Evolutionary conservation across 75 land plant species (phyloP).

Genomic region (Isoetes taiwanensis): DNA sequence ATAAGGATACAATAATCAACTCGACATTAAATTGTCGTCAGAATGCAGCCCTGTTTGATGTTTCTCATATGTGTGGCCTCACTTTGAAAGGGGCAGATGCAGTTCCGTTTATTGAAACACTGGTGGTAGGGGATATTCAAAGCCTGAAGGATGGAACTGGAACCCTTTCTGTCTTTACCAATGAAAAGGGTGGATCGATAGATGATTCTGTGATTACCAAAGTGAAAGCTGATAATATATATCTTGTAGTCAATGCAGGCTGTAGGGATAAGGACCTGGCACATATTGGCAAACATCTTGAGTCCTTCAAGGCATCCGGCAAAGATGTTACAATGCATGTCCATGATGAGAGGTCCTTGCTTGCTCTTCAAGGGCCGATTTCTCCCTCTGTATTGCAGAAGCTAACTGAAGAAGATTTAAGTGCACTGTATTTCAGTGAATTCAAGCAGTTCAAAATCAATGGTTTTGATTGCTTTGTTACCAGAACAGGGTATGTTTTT

Average conservation of each 20-base stretch:
- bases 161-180: constrained; percentile 82
- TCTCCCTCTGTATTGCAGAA: constrained; percentile 65
- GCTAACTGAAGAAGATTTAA: constrained; percentile 72
- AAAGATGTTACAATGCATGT: constrained; percentile 86
- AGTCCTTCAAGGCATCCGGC: constrained; percentile 66
- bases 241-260: constrained; percentile 96
- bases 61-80: constrained; percentile 95
- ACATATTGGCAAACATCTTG: constrained; percentile 77
- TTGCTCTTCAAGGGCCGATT: constrained; percentile 95
- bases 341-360: constrained; percentile 86
- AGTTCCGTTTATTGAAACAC: constrained; percentile 69
- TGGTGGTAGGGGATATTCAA: constrained; percentile 82
- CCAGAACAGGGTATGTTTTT: constrained; percentile 76
- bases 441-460: constrained; percentile 70
- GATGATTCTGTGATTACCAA: constrained; percentile 97
- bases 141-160: constrained; percentile 64
- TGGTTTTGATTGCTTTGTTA: constrained; percentile 68
- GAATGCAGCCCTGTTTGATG: constrained; percentile 88
- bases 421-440: constrained; percentile 75
- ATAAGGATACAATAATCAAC: constrained; percentile 95
- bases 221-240: constrained; percentile 77
- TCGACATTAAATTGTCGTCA: constrained; percentile 70
- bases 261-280: constrained; percentile 96
- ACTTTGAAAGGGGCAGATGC: constrained; percentile 66
- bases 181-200: constrained; percentile 89